phyloP scores from a whole-genome alignment of 2,329 filamentous ascomycete species.

The Botrytis pseudocinerea region DNA sequence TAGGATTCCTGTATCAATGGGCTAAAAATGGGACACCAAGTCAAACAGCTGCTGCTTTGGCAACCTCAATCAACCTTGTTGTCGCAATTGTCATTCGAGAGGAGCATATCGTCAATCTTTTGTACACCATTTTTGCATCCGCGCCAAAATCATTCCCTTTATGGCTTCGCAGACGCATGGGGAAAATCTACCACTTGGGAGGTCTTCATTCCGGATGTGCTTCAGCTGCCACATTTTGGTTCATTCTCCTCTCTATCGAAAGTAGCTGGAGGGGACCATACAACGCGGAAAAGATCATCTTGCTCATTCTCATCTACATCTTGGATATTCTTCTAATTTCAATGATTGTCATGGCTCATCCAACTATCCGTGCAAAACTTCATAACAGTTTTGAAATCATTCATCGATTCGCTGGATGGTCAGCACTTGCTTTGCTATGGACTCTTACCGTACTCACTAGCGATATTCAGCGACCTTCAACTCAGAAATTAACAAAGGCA shows the following conservation, averaged over 20 bases:
- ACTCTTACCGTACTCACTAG: conserved; percentile 58
- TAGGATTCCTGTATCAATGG: conserved; percentile 39
- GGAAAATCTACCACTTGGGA: conserved; percentile 56
- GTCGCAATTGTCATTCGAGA: conserved; percentile 55
- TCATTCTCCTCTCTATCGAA: conserved; percentile 43
- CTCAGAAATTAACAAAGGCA: conserved; percentile 36
- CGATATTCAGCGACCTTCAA: conserved; percentile 45
- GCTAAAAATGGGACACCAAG: conserved; percentile 10
- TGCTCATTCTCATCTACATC: conserved; percentile 54
- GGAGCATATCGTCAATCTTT: conserved; percentile 53
- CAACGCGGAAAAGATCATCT: conserved; percentile 48
- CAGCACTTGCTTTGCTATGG: conserved; percentile 65
- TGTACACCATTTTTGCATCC: conserved; percentile 50
- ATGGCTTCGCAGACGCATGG: conserved; percentile 48
- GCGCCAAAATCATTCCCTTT: conserved; percentile 49
- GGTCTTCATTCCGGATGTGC: conserved; percentile 55
- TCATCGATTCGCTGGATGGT: conserved; percentile 76
- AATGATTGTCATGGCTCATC: conserved; percentile 65
- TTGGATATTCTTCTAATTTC: conserved; percentile 57
- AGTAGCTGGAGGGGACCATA: conserved; percentile 35
- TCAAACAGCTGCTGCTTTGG: conserved; percentile 16
- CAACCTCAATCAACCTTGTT: conserved; percentile 39
- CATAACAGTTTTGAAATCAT: conserved; percentile 71
- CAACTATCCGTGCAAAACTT: conserved; percentile 58
- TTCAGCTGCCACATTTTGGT: conserved; percentile 51